These are phyloP conservation scores for Solanum sejunctum DNA, from an alignment of 257 asterid species.

Conservation along the genomic window DNA sequence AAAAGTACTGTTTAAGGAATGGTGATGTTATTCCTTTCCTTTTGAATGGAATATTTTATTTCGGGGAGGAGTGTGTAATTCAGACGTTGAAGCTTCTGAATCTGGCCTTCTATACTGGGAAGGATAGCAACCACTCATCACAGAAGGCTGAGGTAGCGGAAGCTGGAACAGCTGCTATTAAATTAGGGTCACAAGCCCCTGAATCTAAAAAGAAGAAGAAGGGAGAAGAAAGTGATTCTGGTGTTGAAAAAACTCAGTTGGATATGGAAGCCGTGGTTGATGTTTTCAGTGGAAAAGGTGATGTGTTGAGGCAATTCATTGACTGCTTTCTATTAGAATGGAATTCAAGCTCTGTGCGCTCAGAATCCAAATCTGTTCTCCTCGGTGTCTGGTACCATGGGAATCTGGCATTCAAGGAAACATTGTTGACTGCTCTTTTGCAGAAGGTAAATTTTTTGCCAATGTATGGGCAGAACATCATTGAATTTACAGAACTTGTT, in stretches of 20 bases:
- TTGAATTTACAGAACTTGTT: conserved; percentile 81
- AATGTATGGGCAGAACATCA: conserved; percentile 80
- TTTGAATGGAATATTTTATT: conserved; percentile 71
- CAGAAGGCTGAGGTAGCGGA: conserved; percentile 79
- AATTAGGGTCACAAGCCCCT: conserved; percentile 50
- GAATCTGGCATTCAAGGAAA: conserved; percentile 64
- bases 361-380: conserved; percentile 80
- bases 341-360: conserved; percentile 88
- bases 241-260: conserved; percentile 66
- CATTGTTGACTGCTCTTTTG: conserved; percentile 53
- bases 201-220: conserved; percentile 90
- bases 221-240: conserved; percentile 77
- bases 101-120: conserved; percentile 85
- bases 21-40: conserved; percentile 67
- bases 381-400: conserved; percentile 95
- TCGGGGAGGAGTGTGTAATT: conserved; percentile 88
- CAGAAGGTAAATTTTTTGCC: conserved; percentile 81
- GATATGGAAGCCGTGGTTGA: conserved; percentile 85
- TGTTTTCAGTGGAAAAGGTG: conserved; percentile 65
- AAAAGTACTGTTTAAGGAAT: conserved; percentile 85
- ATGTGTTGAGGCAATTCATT: conserved; percentile 66
- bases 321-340: conserved; percentile 89
- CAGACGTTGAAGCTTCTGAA: conserved; percentile 80
- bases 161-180: conserved; percentile 39
- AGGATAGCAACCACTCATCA: conserved; percentile 49